Conservation (phyloP, 192 early-diverging fungal species). For the Coemansia sp. region DNA sequence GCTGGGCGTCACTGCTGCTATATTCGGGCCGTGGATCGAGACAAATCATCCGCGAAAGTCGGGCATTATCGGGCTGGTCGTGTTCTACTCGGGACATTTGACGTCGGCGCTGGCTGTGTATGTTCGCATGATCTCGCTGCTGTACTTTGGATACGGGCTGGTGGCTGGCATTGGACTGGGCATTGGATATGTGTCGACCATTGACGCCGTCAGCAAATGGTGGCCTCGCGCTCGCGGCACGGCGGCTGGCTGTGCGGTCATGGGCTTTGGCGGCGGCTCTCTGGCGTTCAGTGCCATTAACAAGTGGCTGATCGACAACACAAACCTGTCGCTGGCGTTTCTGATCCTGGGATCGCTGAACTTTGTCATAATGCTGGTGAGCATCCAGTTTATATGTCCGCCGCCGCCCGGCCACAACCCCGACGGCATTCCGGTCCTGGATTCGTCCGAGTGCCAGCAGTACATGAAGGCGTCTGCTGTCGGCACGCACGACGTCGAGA, state of each 20-base stretch:
- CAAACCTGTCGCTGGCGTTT: slow-evolving; percentile 62
- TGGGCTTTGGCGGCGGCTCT: slow-evolving; percentile 73
- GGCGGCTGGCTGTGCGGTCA: slow-evolving; percentile 65
- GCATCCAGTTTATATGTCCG: slow-evolving; percentile 57
- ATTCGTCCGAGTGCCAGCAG: slow-evolving; percentile 8
- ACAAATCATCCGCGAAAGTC: slow-evolving; percentile 57
- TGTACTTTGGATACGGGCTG: slow-evolving; percentile 67
- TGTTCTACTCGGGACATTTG: slow-evolving; percentile 59
- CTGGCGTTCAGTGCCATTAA: slow-evolving; percentile 69
- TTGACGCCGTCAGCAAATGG: slow-evolving; percentile 64
- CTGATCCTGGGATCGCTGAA: slow-evolving; percentile 65
- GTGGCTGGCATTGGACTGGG: slow-evolving; percentile 63
- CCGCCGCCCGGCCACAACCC: slow-evolving; percentile 68
- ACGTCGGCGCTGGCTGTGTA: slow-evolving; percentile 58
- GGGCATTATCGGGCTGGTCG: slow-evolving; percentile 46
- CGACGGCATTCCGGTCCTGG: slow-evolving; percentile 60
- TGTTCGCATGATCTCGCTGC: slow-evolving; percentile 57
- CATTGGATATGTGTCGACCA: slow-evolving; percentile 64
- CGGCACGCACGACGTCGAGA: not conserved
- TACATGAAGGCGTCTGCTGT: not conserved
- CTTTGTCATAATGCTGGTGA: slow-evolving; percentile 60
- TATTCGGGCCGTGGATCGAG: slow-evolving; percentile 64
- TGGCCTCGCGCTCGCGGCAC: slow-evolving; percentile 61
- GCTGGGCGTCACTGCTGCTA: slow-evolving; percentile 58
- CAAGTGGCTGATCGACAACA: slow-evolving; percentile 57